These are phyloP conservation scores for Pisolithus sp. DNA, from an alignment of 768 basidiomycete genomes.

Conservation along the genomic window DNA sequence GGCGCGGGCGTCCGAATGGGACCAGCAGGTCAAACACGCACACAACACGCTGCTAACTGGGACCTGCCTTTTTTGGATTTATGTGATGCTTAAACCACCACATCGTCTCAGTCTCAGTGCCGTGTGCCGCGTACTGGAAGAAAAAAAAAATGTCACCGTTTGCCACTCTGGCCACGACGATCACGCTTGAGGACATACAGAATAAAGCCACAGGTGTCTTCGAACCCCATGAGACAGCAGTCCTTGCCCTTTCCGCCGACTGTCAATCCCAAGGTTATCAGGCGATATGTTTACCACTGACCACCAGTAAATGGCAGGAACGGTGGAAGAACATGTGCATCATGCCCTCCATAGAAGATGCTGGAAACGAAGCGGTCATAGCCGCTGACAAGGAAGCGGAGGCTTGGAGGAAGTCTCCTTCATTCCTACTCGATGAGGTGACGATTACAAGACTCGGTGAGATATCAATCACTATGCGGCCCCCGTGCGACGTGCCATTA, in stretches of 20 bases:
- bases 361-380: constrained; percentile 33
- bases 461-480: constrained; percentile 21
- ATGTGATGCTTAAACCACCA: constrained; percentile 3
- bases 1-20: background rate
- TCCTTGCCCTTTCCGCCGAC: constrained; percentile 45
- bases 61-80: constrained; percentile 17
- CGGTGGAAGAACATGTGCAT: constrained; percentile 91
- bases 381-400: constrained; percentile 65
- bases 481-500: constrained; percentile 10
- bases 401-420: constrained; percentile 78
- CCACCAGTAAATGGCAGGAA: constrained; percentile 77
- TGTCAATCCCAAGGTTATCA: constrained; percentile 68
- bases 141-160: constrained; percentile 19
- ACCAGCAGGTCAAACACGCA: constrained; percentile 9
- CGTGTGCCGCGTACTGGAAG: constrained; percentile 10
- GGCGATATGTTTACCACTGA: constrained; percentile 76
- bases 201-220: constrained; percentile 17
- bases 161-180: constrained; percentile 21
- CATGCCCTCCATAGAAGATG: constrained; percentile 39
- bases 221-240: constrained; percentile 36
- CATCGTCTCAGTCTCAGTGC: background rate
- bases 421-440: constrained; percentile 77
- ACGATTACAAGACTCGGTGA: constrained; percentile 76
- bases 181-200: constrained; percentile 35
- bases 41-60: constrained; percentile 6